Base-by-base conservation (phyloP, 495 filamentous ascomycete species). In the Penicillium verhagenii region DNA sequence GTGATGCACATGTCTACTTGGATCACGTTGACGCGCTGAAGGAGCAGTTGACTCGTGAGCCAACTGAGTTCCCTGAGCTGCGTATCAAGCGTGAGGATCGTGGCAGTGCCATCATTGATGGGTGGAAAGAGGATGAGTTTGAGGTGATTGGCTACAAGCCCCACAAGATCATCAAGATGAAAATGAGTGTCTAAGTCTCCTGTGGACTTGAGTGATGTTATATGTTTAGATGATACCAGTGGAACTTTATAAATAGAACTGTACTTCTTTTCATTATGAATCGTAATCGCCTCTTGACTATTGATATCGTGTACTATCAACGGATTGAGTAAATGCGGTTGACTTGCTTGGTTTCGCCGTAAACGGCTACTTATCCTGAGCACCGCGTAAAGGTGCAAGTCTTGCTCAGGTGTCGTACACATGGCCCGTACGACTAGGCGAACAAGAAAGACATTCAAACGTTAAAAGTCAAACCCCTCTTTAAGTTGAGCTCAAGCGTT, bases 1-100 rank as follows among this genome's bases (percentile, higher is more conserved):
- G 95, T 14, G 94, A 98, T 72, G 87, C 93, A 8, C 94, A 97
- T 76, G 86, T 97, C 1, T 97, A 97, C 72, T 69, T 88, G 8
- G 94, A 98, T 70, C 94, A 97, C 71, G 83, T 96, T 9, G 91
- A 94, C 52, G 91, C 94, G 26, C 71, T 98, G 53, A 78, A 84
- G 61, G 79, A 82, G 53, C 94, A 97, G 79, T 67, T 97, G 24
- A 79, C 80, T 66, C 76, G 94, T 18, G 86, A 88, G 65, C 94
- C 94, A 37, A 82, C 80, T n/a, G 78, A 82, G 10, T 97, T 96
- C 64, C 94, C 94, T 1, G 85, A 78, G 56, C 60, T 98, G 58
- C 78, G 84, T 50, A 89, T 96, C 25, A 72, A 75, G 54, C 75
- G 83, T 54, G 81, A 86, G 44, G 79, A 79, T 33, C 82, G 81